Base-by-base conservation (phyloP, 306 rosid species). In the Neltuma alba region DNA sequence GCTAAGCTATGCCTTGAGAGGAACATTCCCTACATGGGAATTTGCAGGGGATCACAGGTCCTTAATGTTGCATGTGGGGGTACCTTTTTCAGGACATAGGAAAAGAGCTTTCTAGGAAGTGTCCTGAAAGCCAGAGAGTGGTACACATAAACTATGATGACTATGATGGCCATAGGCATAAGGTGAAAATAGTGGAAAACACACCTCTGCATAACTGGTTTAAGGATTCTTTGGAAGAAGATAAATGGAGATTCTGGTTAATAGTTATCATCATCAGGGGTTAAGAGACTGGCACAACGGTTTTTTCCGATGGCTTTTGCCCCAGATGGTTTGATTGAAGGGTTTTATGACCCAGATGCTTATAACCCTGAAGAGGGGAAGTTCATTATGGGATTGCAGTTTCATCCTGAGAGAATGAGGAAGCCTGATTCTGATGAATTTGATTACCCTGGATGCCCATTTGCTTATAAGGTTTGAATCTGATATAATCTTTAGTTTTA, bases 181-280 rank as follows among this genome's bases (percentile, higher is more conserved):
- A 9, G 77, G 95, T 91, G 21, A 75, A 84, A 75, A 83, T 94
- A 12, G 88, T 94, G 21, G 90, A 89, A 50, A 60, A 87, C 16
- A 92, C 97, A n/a, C 99, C 99, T 47, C 72, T 92, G 90, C 85
- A 88, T 79, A 66, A 66, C 20, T 92, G 99, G 99, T 94, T 94
- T 52, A 76, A 82, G 76, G 97, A 91, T 55, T 91, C 95, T 28
- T 69, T 94, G 81, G 91, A 85, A 41, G 89, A 77, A 1, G 87
- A 58, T 45, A 72, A 57, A 88, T 85, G 95, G 88, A 89, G 79
- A 91, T 94, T 83, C 57, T 27, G 79, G 97, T 94, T 4, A 94
- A 94, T 76, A 94, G 99, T 54, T 94, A 94, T 86, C 98, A 94
- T 66, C 99, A 94, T 81, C 97, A 94, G 99, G 99, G 5, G 91